Conservation (phyloP, 768 basidiomycete genomes). For the Leccinum imitatum region DNA sequence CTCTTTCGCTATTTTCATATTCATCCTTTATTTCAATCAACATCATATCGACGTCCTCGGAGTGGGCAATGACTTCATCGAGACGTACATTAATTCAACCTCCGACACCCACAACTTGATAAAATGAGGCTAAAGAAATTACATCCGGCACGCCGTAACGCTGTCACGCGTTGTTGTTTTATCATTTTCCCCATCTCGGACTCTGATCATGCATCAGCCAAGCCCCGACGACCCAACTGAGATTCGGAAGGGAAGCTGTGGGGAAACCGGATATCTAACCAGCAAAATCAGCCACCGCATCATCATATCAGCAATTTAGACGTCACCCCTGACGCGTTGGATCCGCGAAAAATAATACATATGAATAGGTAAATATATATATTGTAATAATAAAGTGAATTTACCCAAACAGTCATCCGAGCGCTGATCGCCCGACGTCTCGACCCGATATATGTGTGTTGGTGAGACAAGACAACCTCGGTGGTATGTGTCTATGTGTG, state of each 20-base stretch:
- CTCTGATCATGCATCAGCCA: constrained; percentile 20
- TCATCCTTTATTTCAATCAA: neutral
- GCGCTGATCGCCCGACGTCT: constrained; percentile 18
- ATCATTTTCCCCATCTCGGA: constrained; percentile 22
- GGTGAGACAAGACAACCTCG: neutral
- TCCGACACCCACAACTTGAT: constrained; percentile 7
- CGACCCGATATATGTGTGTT: constrained; percentile 18
- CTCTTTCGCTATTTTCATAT: constrained; percentile 9
- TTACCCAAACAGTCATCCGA: constrained; percentile 4
- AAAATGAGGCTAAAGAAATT: neutral
- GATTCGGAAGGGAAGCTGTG: constrained; percentile 9
- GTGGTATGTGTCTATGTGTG: neutral
- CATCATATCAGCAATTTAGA: neutral
- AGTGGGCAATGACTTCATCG: constrained; percentile 28
- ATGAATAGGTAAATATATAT: neutral
- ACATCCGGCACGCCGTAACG: constrained; percentile 1
- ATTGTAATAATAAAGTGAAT: neutral
- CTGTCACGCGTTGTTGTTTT: neutral
- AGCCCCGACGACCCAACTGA: neutral
- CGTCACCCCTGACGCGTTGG: constrained; percentile 6
- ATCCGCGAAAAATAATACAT: neutral
- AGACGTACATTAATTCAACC: constrained; percentile 4
- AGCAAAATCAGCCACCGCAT: neutral
- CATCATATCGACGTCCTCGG: constrained; percentile 15
- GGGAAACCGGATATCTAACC: constrained; percentile 14